Evolutionary conservation across 176 grass and related monocot genomes (phyloP).

Genomic region (Leersia perrieri): DNA sequence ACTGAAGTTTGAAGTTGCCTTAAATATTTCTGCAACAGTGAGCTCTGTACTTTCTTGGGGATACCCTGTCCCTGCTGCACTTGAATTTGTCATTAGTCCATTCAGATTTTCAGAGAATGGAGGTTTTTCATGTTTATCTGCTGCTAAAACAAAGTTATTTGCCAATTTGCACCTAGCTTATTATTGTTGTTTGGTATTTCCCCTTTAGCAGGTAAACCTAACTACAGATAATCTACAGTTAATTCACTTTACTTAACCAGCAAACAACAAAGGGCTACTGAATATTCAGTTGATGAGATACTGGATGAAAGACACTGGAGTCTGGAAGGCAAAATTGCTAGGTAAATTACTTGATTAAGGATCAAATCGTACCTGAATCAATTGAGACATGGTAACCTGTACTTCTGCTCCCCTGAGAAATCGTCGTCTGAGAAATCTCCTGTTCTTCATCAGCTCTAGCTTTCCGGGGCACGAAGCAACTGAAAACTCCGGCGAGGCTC

Average conservation of each 20-base stretch:
- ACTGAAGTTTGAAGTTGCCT: conserved; percentile 42
- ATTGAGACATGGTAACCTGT: conserved; percentile 18
- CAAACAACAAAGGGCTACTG: background rate
- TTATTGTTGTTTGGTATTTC: background rate
- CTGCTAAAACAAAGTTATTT: background rate
- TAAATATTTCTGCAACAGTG: conserved; percentile 16
- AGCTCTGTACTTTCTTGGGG: conserved; percentile 20
- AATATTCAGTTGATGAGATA: background rate
- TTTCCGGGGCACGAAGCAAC: conserved; percentile 41
- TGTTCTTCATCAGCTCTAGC: background rate
- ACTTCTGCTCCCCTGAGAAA: conserved; percentile 6
- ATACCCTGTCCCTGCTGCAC: conserved; percentile 23
- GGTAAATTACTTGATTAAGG: background rate
- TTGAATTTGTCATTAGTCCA: background rate
- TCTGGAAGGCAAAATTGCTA: background rate
- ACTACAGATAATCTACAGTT: background rate
- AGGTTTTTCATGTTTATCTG: background rate
- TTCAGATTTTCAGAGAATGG: background rate
- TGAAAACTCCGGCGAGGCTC: conserved; percentile 33
- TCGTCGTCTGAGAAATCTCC: background rate
- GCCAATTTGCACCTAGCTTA: background rate
- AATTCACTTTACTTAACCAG: background rate
- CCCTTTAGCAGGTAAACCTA: background rate
- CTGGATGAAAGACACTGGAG: background rate
- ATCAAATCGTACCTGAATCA: conserved; percentile 24